A percentile compares a stretch with the other conserved stretches of the same genome.
Conservation (phyloP, 495 filamentous ascomycete genomes). For the Penicillium cataractarum region DNA sequence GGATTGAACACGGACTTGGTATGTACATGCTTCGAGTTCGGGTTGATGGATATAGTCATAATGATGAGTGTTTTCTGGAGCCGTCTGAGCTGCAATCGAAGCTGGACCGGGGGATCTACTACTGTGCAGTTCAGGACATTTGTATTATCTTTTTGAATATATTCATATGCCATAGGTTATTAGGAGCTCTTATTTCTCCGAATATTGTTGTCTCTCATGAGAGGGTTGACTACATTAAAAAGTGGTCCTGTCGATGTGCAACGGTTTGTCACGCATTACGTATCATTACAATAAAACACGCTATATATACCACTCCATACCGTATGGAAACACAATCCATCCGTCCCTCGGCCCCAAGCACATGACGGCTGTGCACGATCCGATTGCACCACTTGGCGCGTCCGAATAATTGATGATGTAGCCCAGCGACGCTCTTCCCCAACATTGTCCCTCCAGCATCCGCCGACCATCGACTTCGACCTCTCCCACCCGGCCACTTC, state of each 20-base stretch:
- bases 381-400: constrained; percentile 26
- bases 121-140: not conserved
- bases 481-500: constrained; percentile 7
- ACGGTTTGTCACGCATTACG: not conserved
- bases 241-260: not conserved
- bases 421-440: constrained; percentile 11
- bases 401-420: constrained; percentile 26
- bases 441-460: constrained; percentile 13
- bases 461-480: constrained; percentile 5
- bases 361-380: constrained; percentile 23
- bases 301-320: not conserved
- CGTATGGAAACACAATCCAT: constrained; percentile 11
- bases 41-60: not conserved
- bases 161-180: not conserved
- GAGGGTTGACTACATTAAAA: not conserved
- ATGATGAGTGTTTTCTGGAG: not conserved
- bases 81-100: not conserved
- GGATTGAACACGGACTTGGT: not conserved
- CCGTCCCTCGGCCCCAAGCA: constrained; percentile 26
- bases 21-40: not conserved
- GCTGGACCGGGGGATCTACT: not conserved
- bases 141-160: not conserved
- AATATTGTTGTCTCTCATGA: not conserved
- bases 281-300: not conserved
- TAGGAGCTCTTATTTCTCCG: not conserved